Evolutionary conservation across 495 filamentous ascomycete species (phyloP).

Genomic region (Annulohypoxylon stygium): DNA sequence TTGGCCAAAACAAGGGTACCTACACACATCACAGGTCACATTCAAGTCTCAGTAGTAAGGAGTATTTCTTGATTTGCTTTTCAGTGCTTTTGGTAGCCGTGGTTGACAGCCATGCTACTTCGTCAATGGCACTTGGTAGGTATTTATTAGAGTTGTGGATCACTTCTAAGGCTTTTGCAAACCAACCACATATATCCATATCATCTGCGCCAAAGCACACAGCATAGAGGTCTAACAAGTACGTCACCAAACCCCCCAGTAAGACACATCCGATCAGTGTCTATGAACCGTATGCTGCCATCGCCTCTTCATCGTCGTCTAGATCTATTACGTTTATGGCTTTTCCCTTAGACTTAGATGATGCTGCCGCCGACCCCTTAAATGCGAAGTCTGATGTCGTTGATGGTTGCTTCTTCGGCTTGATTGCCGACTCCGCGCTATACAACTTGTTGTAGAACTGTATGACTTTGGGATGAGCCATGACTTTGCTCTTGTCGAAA

Average conservation of each 20-base stretch:
- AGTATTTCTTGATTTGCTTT: constrained; percentile 6
- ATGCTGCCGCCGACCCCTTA: constrained; percentile 26
- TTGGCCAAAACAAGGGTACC: not conserved
- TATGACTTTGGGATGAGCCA: constrained; percentile 90
- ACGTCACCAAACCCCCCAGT: not conserved
- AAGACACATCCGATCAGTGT: constrained; percentile 1
- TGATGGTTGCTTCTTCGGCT: constrained; percentile 43
- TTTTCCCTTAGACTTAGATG: constrained; percentile 32
- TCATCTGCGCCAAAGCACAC: not conserved
- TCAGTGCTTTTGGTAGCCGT: not conserved
- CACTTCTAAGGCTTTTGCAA: not conserved
- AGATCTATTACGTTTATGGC: constrained; percentile 31
- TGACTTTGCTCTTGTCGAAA: constrained; percentile 91
- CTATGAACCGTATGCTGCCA: constrained; percentile 55
- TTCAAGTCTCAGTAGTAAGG: not conserved
- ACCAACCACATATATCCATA: not conserved
- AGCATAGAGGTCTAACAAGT: not conserved
- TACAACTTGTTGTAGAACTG: constrained; percentile 87
- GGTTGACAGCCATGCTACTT: not conserved
- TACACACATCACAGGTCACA: not conserved
- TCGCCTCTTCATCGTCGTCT: constrained; percentile 57
- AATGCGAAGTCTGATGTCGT: constrained; percentile 50
- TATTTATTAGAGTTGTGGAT: not conserved
- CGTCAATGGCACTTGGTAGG: not conserved
- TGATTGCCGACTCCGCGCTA: constrained; percentile 63